These are phyloP conservation scores for Anisodus tanguticus DNA, from an alignment of 257 asterid species.

Conservation along the genomic window DNA sequence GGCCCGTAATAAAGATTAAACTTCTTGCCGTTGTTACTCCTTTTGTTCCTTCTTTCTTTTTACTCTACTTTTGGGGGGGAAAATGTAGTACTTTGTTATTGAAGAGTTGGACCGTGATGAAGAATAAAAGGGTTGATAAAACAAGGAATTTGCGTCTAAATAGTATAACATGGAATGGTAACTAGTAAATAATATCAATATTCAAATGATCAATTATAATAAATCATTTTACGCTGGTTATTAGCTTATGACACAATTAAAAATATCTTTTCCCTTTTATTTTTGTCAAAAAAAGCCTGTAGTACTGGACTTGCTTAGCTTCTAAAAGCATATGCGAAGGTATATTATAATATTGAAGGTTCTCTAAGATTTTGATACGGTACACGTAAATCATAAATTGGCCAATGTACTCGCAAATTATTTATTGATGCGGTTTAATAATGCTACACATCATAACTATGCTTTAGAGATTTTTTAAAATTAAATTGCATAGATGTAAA, in stretches of 20 bases:
- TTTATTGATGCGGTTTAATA: background rate
- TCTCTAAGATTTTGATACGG: too few relatives aligned
- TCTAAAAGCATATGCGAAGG: too few relatives aligned
- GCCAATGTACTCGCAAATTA: background rate
- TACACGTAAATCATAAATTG: background rate
- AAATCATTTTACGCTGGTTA: too few relatives aligned
- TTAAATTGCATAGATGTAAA: background rate
- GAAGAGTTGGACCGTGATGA: background rate
- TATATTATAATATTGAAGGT: too few relatives aligned
- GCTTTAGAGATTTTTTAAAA: background rate
- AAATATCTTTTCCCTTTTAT: too few relatives aligned
- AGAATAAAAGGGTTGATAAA: too few relatives aligned
- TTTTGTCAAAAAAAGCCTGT: too few relatives aligned
- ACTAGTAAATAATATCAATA: too few relatives aligned
- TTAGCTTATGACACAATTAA: background rate
- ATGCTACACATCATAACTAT: background rate
- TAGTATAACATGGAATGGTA: too few relatives aligned
- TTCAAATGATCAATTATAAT: background rate
- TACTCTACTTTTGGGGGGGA: background rate
- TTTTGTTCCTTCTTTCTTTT: background rate
- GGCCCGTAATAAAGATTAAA: background rate
- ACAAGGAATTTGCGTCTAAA: too few relatives aligned
- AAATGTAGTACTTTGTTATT: too few relatives aligned
- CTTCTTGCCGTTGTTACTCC: conserved; percentile 13
- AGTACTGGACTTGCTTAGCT: too few relatives aligned